A percentile compares a stretch with the other conserved stretches of the same genome.
Conservation (phyloP, 805 yeast genomes). For the Hanseniaspora valbyensis region DNA sequence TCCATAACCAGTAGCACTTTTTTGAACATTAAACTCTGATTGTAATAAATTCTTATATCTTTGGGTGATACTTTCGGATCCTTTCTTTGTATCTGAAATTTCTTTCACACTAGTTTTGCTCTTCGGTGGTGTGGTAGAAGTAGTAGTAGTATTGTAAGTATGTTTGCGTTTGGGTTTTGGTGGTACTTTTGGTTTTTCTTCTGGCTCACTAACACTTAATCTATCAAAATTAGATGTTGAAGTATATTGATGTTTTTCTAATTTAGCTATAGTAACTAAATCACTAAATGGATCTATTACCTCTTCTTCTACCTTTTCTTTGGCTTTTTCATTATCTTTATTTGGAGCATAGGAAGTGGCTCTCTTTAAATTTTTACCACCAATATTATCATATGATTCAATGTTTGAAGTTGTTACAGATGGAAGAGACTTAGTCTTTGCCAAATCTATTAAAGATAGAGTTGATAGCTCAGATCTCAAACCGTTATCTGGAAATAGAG, state of each 20-base stretch:
- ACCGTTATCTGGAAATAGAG: background rate
- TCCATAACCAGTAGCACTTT: slow-evolving; percentile 76
- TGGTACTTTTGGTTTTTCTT: background rate
- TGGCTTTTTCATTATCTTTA: too few species aligned
- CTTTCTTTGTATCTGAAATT: too few species aligned
- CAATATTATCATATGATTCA: background rate
- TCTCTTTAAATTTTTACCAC: background rate
- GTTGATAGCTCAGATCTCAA: too few species aligned
- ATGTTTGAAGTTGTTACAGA: background rate
- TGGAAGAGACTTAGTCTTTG: background rate
- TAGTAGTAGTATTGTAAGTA: too few species aligned
- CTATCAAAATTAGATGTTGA: slow-evolving; percentile 5
- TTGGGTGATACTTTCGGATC: slow-evolving; percentile 19
- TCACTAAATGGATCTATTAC: slow-evolving; percentile 8
- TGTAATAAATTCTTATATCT: slow-evolving; percentile 42
- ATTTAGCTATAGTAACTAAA: slow-evolving; percentile 9
- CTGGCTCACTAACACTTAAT: background rate
- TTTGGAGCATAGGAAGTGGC: background rate
- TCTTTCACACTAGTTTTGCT: too few species aligned
- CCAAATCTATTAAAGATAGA: too few species aligned
- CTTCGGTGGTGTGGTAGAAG: too few species aligned
- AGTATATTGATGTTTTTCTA: background rate
- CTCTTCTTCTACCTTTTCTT: too few species aligned
- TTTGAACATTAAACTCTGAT: slow-evolving; percentile 31
- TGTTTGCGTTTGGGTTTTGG: too few species aligned